phyloP scores from a whole-genome alignment of 2,329 filamentous ascomycete species.

The Monascus ruber region DNA sequence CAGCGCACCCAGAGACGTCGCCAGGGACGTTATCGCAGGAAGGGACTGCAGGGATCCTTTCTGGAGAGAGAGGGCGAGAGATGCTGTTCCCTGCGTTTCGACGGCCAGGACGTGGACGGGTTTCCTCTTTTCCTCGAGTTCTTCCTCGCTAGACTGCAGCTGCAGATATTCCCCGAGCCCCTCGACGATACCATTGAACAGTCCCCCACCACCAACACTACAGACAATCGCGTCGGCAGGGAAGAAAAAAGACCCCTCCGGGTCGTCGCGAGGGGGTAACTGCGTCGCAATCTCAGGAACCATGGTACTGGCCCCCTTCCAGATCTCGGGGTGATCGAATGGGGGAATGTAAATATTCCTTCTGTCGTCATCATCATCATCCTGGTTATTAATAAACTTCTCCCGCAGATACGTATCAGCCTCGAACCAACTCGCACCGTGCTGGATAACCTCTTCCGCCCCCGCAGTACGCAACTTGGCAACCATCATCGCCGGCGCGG shows the following conservation, averaged over 20 bases:
- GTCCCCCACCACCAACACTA: conserved; percentile 64
- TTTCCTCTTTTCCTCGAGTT: conserved; percentile 1
- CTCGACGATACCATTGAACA: conserved; percentile 61
- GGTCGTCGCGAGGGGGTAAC: conserved; percentile 11
- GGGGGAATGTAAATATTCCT: conserved; percentile 25
- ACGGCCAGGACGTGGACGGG: conserved; percentile 48
- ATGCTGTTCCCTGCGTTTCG: conserved; percentile 63
- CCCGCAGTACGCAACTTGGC: conserved; percentile 55
- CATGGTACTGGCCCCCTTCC: conserved; percentile 25
- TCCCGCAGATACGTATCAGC: conserved; percentile 55
- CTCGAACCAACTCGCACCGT: conserved; percentile 55
- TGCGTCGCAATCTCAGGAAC: conserved; percentile 26
- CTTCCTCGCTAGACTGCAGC: conserved; percentile 3
- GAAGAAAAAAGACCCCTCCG: conserved; percentile 6
- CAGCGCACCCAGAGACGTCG: conserved; percentile 57
- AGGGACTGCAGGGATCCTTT: conserved; percentile 47
- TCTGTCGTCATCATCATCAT: neutral
- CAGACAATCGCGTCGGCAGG: conserved; percentile 61
- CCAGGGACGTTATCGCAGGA: conserved; percentile 58
- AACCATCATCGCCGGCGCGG: conserved; percentile 56
- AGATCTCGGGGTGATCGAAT: conserved; percentile 27
- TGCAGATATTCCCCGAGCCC: conserved; percentile 39
- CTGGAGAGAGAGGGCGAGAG: conserved; percentile 49
- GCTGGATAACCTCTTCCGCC: conserved; percentile 50
- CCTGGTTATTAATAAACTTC: conserved; percentile 24